Percentiles rank a stretch among this genome's conserved stretches.
phyloP scores from a whole-genome alignment of 2,329 filamentous ascomycete genomes.

The Fusarium miscanthi region DNA sequence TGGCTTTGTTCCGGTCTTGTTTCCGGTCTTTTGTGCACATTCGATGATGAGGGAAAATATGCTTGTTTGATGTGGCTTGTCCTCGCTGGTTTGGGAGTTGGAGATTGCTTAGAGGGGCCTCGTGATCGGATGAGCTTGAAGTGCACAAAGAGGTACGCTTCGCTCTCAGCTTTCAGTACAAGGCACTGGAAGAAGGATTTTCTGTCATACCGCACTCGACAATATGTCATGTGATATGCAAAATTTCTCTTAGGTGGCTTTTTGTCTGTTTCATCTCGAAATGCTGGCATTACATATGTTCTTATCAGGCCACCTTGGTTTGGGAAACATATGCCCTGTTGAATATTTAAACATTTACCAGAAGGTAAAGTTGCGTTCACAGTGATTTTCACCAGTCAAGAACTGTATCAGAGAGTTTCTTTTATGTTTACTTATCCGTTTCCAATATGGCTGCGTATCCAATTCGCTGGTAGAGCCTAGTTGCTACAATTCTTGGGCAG shows the following conservation, averaged over 20 bases:
- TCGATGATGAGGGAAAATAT: neutral
- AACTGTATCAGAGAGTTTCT: neutral
- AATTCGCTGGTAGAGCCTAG: neutral
- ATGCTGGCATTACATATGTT: neutral
- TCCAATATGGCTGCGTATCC: neutral
- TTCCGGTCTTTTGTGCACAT: neutral
- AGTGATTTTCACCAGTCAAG: fast-evolving
- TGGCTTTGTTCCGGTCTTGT: slow-evolving; percentile 2
- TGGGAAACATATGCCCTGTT: neutral
- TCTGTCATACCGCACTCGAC: fast-evolving
- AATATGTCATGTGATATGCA: neutral
- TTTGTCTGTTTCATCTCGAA: neutral
- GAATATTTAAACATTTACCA: neutral
- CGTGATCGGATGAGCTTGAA: neutral
- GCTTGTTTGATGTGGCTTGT: neutral
- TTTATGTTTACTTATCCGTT: neutral
- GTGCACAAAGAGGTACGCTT: neutral
- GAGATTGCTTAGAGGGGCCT: neutral
- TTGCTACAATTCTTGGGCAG: neutral
- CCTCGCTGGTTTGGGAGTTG: neutral
- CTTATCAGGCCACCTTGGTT: too few species aligned
- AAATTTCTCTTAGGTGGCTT: neutral
- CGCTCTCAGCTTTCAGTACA: too few species aligned
- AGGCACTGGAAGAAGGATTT: fast-evolving
- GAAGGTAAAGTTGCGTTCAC: fast-evolving